Evolutionary conservation across 805 yeast genomes (phyloP), one percentile per base, ranked within the genome.

Genomic region (Grigorovia jiainica): DNA sequence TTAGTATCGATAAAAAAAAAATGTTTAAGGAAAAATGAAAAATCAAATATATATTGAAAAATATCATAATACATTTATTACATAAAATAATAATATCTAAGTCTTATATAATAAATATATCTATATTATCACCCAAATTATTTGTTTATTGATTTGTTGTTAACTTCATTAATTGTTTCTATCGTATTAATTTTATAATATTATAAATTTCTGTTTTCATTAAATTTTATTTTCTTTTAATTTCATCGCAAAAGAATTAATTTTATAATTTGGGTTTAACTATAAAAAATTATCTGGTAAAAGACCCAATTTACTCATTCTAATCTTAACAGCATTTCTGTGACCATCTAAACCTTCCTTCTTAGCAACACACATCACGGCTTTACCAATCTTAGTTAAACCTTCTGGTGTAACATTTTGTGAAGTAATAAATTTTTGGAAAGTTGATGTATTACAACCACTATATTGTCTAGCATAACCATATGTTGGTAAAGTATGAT

Each of bases 321-420:
- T 79, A 34, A 92, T 81, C 65, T 87, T 87, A 39, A 92, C 96
- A 6, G 99, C 97, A 57, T 87, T 86, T 64, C 97, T 79, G 71
- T 92, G 99, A 9, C 89, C 99, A 63, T 90, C 97, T 46, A 92
- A 73, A 3, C 99, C 98, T 67, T 92, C 99, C 32, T 89, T 92
- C 40, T 79, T 89, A 19, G 99, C 98, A 47, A 92, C 75, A 31
- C 86, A 79, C 90, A 90, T 90, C 16, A 92, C 97, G 4, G 97
- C 97, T 50, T 78, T 79, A n/a, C 98, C 98, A 49, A 92, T 90
- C 53, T 79, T 79, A 58, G 76, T 69, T 53, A 92, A 73, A 18
- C 99, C 99, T 61, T 80, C 75, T 43, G 82, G 78, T 1, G 87
- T 81, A 29, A 92, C 86, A 57, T 82, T 86, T 68, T 92, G 99